Conservation (phyloP, 495 filamentous ascomycete genomes). For the Staphylotrichum longicolle region DNA sequence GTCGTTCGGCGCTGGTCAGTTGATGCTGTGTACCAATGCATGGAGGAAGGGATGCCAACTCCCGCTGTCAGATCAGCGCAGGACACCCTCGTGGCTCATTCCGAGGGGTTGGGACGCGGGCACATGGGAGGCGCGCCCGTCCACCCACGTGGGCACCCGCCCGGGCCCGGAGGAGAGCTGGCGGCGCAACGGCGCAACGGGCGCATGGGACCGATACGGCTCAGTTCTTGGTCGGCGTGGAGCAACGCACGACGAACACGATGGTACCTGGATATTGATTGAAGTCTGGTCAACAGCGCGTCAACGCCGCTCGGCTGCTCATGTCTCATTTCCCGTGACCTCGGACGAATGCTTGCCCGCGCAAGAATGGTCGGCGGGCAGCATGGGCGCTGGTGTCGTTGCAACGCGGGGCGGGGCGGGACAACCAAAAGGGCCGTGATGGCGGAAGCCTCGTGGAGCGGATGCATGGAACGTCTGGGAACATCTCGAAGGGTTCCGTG, state of each 20-base stretch:
- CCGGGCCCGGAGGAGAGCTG: slow-evolving; percentile 6
- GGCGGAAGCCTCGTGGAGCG: background rate
- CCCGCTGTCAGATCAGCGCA: background rate
- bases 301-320: slow-evolving; percentile 10
- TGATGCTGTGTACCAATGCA: background rate
- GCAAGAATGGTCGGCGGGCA: background rate
- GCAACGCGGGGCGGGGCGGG: slow-evolving; percentile 5
- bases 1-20: background rate
- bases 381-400: background rate
- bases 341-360: background rate
- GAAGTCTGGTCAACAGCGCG: slow-evolving; percentile 1
- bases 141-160: slow-evolving; percentile 16
- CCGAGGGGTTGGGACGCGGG: background rate
- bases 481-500: slow-evolving; percentile 14
- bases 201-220: slow-evolving; percentile 6
- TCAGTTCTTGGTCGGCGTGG: background rate
- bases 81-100: background rate
- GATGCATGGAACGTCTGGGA: slow-evolving; percentile 1
- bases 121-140: background rate
- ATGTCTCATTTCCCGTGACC: background rate
- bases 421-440: background rate
- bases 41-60: background rate
- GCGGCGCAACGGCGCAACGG: slow-evolving; percentile 5
- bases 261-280: background rate
- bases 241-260: background rate